Conservation (phyloP, 2,329 filamentous ascomycete species). For the Penicillium olsonii region DNA sequence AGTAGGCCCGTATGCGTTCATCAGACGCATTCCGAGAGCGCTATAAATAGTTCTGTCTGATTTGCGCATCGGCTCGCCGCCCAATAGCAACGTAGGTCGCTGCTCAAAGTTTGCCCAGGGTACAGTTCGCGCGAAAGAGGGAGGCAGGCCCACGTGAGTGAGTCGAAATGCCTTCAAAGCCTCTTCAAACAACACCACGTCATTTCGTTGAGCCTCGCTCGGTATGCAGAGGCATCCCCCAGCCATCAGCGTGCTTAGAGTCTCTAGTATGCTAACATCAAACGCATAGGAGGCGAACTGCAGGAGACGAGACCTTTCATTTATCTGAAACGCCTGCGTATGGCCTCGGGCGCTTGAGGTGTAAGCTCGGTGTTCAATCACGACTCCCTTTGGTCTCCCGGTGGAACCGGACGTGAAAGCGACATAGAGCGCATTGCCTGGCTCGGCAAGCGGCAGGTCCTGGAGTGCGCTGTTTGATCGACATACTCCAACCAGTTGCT, state of each 20-base stretch:
- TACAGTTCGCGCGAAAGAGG: slow-evolving; percentile 49
- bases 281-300: slow-evolving; percentile 50
- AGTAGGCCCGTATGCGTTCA: slow-evolving; percentile 21
- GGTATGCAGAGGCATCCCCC: slow-evolving; percentile 50
- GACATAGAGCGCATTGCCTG: not conserved
- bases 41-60: slow-evolving; percentile 34
- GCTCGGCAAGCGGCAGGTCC: not conserved
- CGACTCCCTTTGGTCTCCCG: not conserved
- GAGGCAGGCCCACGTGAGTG: slow-evolving; percentile 51
- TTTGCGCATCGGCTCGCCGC: slow-evolving; percentile 33
- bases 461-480: not conserved
- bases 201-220: slow-evolving; percentile 40
- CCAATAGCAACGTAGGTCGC: slow-evolving; percentile 30
- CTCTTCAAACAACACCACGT: slow-evolving; percentile 19
- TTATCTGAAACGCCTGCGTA: slow-evolving; percentile 48
- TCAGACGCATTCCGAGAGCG: slow-evolving; percentile 21
- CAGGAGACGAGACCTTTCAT: slow-evolving; percentile 38
- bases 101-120: slow-evolving; percentile 29
- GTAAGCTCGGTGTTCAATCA: slow-evolving; percentile 49
- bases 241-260: slow-evolving; percentile 32
- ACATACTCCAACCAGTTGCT: not conserved
- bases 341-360: slow-evolving; percentile 53
- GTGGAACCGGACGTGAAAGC: not conserved
- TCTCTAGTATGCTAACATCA: slow-evolving; percentile 43
- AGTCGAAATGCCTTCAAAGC: slow-evolving; percentile 20